Evolutionary conservation across 306 rosid species (phyloP), one percentile per base, ranked within the genome.

Genomic region (Prunus davidiana): DNA sequence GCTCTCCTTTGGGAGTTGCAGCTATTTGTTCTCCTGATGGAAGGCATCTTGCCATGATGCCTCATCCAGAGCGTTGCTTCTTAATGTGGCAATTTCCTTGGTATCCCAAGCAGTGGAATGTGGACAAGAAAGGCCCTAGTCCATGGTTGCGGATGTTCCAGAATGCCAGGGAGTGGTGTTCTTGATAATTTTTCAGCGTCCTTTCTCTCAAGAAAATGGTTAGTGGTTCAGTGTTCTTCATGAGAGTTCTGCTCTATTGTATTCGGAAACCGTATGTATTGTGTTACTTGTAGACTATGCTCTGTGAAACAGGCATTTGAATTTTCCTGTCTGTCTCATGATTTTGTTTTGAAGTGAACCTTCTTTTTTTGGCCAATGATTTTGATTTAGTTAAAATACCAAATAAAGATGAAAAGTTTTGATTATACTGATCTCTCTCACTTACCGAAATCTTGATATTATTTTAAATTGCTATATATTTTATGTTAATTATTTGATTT

Each of bases 1-100:
- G 98, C 58, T 93, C 98, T 76, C 96, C 98, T 15, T 78, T 91
- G n/a, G 98, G 97, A 49, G 78, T 91, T 61, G 97, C 97, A 0
- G 97, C 97, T 47, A 88, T 93, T 82, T 93, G 98, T 82, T 93
- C 98, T 20, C 96, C 96, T 10, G 89, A 93, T 74, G 98, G 98
- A 46, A 81, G 98, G 81, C 98, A 93, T 85, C 93, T 93, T 67
- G 98, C 97, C 56, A 89, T 93, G 93, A 93, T 93, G 98, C 98
- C 98, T 86, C 98, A 93, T 81, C 98, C 97, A 1, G 98, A 93
- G 78, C 95, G 98, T 49, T 91, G 98, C 89, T 93, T 93, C 85
- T 75, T 93, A 67, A 93, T 93, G 98, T 93, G 98, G 96, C 97
- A 93, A 80, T 91, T 79, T 66, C 98, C 98, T 4, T 93, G 95